Evolutionary conservation across 1,284 basidiomycete species (phyloP).

Genomic region (Apiotrichum porosum): DNA sequence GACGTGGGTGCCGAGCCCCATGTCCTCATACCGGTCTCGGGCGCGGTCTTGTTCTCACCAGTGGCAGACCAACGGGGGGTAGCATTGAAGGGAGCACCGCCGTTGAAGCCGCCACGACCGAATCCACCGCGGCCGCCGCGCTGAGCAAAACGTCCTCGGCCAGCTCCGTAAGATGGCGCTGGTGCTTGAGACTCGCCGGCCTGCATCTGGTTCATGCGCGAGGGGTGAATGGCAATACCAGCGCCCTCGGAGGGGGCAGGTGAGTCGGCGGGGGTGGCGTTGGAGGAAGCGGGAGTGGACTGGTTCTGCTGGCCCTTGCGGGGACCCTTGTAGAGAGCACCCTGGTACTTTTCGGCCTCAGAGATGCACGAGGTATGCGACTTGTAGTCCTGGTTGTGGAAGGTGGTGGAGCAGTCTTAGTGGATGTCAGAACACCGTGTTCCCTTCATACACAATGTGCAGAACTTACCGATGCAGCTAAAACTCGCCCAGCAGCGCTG

Average conservation of each 20-base stretch:
- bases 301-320: slow-evolving; percentile 52
- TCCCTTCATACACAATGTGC: too few species aligned
- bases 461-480: slow-evolving; percentile 65
- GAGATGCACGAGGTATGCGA: slow-evolving; percentile 74
- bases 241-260: slow-evolving; percentile 11
- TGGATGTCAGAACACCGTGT: not conserved
- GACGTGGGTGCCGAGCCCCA: slow-evolving; percentile 39
- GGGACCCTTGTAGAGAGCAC: slow-evolving; percentile 71
- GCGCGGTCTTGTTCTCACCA: slow-evolving; percentile 34
- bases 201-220: slow-evolving; percentile 19
- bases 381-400: slow-evolving; percentile 70
- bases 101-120: not conserved
- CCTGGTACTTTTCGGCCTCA: slow-evolving; percentile 89
- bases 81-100: too few species aligned
- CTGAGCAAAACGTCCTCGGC: slow-evolving; percentile 1
- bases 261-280: slow-evolving; percentile 14
- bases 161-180: too few species aligned
- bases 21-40: slow-evolving; percentile 39
- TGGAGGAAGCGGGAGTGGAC: slow-evolving; percentile 14
- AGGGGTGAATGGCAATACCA: slow-evolving; percentile 32
- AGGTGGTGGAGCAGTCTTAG: slow-evolving; percentile 74
- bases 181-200: not conserved
- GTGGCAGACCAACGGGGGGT: slow-evolving; percentile 4
- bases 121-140: slow-evolving; percentile 15
- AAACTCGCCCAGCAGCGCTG: slow-evolving; percentile 57